Base-by-base conservation (phyloP, 1,284 basidiomycete species). In the Cystobasidium pallidum region DNA sequence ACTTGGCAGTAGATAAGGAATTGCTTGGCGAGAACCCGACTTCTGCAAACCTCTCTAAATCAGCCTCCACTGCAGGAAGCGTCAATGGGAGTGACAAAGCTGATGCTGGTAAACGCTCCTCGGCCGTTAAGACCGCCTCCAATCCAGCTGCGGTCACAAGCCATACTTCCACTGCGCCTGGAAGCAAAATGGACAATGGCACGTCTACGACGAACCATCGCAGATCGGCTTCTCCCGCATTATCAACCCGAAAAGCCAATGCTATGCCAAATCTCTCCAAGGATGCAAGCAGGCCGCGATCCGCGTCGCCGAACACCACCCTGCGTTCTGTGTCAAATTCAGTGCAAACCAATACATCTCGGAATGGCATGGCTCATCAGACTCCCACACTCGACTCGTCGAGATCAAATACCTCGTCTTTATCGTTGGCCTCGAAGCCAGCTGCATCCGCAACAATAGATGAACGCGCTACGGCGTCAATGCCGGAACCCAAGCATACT, bases 261-360 rank as follows among this genome's bases (percentile, higher is more conserved):
- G 57, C 41, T 3, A 43, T 49, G 1, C 36, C 54, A 1, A 57
- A 39, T 61, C n/a, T 52, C 43, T 51, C 28, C 45, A 65, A 65
- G 52, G 62, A 65, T 24, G 47, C 43, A 52, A 70, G 28, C n/a
- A n/a, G 67, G 21, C 55, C 67, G 21, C 67, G 67, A 28, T 70
- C 67, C 15, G 57, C 67, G 7, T 70, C 67, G 10, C 67, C 67
- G 30, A 47, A 49, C 10, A 70, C 57, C 11, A 45, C 41, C 24
- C 45, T 70, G 15, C 67, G 67, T 17, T 61, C 67, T 1, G 41
- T 57, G 2, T 41, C 54, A 6, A 21, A 6, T 43, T 51, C 57
- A n/a, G n/a, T 61, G 32, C 67, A 6, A 61, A 41, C 3, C 54
- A 67, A 30, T 55, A 55, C 66, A 13, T 21, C 15, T 24, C 52